Base-by-base conservation (phyloP, 1,284 basidiomycete species). In the Boletus austroedulis region DNA sequence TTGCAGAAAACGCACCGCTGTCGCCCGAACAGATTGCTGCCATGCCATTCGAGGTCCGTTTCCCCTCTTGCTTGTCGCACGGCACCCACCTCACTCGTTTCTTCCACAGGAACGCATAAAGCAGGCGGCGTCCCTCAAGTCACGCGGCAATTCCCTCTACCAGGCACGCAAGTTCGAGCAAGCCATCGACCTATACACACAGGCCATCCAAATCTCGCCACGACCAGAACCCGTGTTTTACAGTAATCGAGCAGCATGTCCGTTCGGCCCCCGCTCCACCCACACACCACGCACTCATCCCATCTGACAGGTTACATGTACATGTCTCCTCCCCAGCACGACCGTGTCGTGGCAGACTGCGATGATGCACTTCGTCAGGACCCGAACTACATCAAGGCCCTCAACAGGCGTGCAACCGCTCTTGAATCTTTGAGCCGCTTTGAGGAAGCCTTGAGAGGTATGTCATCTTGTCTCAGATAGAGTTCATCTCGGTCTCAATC, bases 221-320 rank as follows among this genome's bases (percentile, higher is more conserved):
- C 88, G 87, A 71, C 87, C 92, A 29, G 93, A 97, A 71, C 89
- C 96, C 32, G 94, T 98, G 50, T 99, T 92, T 79, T 98, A 89
- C 83, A 94, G 92, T 73, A 99, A 99, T 78, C 89, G 97, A 58
- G 96, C 96, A 46, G 97, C 97, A 60, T 98, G 95, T 94, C 61
- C 65, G 87, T 76, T 29, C 54, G 36, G 7, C 17, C 24, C 26
- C 44, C 44, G 32, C 38, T 19, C 15, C 14, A 3, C 8, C 21
- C 21, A 15, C 23, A 1, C 21, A 26, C 26, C 6, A 28, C 19
- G 11, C 10, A 5, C 56, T 67, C 44, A 69, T 41, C 10, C n/a
- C n/a, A 5, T 41, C 50, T 8, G 60, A n/a, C 45, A 94, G 91
- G 92, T 75, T 98, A 95, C 76, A 86, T 95, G 75, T 95, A 98